Evolutionary conservation across 2,329 filamentous ascomycete genomes (phyloP).

Genomic region (Diplodia corticola): DNA sequence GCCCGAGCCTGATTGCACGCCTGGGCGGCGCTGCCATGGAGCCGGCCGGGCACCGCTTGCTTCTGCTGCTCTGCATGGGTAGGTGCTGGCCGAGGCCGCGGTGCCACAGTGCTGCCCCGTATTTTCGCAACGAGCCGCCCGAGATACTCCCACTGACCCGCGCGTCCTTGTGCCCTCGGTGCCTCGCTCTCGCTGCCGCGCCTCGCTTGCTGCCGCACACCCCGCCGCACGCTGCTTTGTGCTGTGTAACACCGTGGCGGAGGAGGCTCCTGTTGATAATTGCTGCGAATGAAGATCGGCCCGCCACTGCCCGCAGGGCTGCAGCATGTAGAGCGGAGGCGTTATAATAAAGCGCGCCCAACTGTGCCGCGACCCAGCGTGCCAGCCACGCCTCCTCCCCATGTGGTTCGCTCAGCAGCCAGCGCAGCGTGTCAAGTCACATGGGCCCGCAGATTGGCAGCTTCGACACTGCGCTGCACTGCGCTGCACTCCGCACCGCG

Average conservation of each 20-base stretch:
- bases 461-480: not conserved
- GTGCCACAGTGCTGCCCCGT: slow-evolving; percentile 7
- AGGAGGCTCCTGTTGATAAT: slow-evolving; percentile 1
- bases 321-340: not conserved
- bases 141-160: slow-evolving; percentile 1
- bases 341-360: not conserved
- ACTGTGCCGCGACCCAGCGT: not conserved
- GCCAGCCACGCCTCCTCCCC: not conserved
- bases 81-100: not conserved
- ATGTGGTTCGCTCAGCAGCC: not conserved
- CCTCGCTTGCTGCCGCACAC: slow-evolving; percentile 12
- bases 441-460: not conserved
- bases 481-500: not conserved
- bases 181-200: not conserved
- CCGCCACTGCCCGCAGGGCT: not conserved
- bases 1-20: not conserved
- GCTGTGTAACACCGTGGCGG: slow-evolving; percentile 2
- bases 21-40: not conserved
- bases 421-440: slow-evolving; percentile 9
- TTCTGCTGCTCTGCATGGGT: too few relatives aligned
- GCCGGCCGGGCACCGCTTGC: not conserved
- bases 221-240: not conserved
- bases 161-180: too few relatives aligned
- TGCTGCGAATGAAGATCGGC: slow-evolving; percentile 1
- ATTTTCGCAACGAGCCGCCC: slow-evolving; percentile 2